These are phyloP conservation scores for Cyclaneusma minus DNA, from an alignment of 2,329 filamentous ascomycete genomes.

Conservation along the genomic window DNA sequence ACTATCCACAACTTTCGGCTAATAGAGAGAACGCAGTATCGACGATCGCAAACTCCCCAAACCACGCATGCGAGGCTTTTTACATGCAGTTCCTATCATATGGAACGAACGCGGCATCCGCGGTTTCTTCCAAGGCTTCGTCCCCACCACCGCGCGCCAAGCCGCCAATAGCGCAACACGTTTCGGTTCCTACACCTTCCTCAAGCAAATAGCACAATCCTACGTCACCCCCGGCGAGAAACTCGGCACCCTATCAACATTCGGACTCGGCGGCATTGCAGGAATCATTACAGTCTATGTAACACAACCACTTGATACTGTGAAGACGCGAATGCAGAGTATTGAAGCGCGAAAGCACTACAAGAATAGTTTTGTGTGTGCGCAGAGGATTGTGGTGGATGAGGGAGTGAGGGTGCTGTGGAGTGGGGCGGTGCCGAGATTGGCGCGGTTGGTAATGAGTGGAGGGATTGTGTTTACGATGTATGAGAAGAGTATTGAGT, in stretches of 20 bases:
- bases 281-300: constrained; percentile 81
- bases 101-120: constrained; percentile 72
- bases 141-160: constrained; percentile 87
- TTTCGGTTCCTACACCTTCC: constrained; percentile 78
- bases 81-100: constrained; percentile 80
- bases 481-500: constrained; percentile 93
- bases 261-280: constrained; percentile 77
- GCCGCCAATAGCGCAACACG: constrained; percentile 86
- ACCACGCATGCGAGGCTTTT: constrained; percentile 79
- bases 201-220: constrained; percentile 81
- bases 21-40: constrained; percentile 38
- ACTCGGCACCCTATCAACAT: constrained; percentile 73
- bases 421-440: constrained; percentile 77
- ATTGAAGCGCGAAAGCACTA: constrained; percentile 70
- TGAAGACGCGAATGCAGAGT: constrained; percentile 98
- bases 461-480: constrained; percentile 97
- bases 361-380: constrained; percentile 78
- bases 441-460: constrained; percentile 75
- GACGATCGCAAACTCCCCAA: constrained; percentile 81
- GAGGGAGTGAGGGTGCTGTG: constrained; percentile 86
- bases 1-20: not conserved
- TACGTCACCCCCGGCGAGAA: constrained; percentile 94
- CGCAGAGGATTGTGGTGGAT: constrained; percentile 66
- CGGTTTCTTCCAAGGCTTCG: constrained; percentile 94
- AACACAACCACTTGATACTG: constrained; percentile 66